phyloP scores from a whole-genome alignment of 2,329 filamentous ascomycete genomes.

The Fusarium sterilihyphosum region DNA sequence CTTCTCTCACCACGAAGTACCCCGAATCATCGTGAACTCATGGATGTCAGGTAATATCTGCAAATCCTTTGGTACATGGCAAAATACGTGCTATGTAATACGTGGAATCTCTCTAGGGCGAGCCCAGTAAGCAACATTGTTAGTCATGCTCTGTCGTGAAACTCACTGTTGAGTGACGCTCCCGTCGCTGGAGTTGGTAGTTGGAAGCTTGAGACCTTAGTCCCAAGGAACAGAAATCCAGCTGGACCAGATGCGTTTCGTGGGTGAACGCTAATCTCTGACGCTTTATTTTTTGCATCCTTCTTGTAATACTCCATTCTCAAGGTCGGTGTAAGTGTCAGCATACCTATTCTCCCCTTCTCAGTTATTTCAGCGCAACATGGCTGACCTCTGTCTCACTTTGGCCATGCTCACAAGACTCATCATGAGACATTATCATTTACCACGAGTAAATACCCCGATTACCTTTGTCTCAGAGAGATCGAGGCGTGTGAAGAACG shows the following conservation, averaged over 20 bases:
- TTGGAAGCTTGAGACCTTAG: background rate
- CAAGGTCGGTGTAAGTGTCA: background rate
- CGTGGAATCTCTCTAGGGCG: no score
- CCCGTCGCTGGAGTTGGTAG: background rate
- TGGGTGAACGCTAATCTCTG: background rate
- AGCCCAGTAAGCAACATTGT: background rate
- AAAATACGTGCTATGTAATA: background rate
- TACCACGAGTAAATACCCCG: background rate
- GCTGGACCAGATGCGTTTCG: background rate
- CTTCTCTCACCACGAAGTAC: background rate
- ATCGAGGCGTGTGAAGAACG: background rate
- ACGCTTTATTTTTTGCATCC: background rate
- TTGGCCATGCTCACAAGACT: background rate
- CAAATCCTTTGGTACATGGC: background rate
- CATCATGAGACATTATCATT: background rate
- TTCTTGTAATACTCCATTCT: background rate
- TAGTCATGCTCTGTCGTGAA: background rate
- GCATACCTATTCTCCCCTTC: background rate
- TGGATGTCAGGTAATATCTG: background rate
- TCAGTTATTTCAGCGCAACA: background rate
- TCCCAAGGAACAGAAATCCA: background rate
- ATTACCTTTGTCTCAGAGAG: conserved; percentile 2
- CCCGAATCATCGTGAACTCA: background rate
- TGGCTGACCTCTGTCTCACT: background rate
- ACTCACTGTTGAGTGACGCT: background rate